Percentiles rank a stretch among this genome's conserved stretches.
Evolutionary conservation across 2,329 filamentous ascomycete species (phyloP).

Genomic region (Sporothrix schenckii): DNA sequence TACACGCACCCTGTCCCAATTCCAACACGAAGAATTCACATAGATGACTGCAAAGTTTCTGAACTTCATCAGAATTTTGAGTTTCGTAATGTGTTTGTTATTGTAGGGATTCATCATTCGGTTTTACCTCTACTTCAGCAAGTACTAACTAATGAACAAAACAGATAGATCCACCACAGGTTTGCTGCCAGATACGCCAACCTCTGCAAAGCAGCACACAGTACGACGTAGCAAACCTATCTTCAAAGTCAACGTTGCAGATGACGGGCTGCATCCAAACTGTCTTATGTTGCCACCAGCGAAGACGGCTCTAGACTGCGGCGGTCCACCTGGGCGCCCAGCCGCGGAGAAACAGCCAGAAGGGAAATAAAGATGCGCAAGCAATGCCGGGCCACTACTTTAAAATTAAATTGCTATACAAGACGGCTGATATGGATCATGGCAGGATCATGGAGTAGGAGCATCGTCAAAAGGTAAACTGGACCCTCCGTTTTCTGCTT

Average conservation of each 20-base stretch:
- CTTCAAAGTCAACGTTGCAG: conserved; percentile 20
- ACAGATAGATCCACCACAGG: neutral
- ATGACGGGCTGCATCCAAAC: neutral
- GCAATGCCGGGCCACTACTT: conserved; percentile 3
- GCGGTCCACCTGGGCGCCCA: conserved; percentile 4
- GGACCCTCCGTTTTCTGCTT: neutral
- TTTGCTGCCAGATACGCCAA: neutral
- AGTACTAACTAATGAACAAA: neutral
- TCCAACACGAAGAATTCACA: too few relatives aligned
- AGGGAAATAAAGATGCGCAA: neutral
- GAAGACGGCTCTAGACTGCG: neutral
- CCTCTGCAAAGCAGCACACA: neutral
- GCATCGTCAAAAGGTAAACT: neutral
- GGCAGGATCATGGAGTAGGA: neutral
- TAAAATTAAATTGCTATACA: conserved; percentile 18
- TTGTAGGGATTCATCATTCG: neutral
- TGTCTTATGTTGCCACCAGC: neutral
- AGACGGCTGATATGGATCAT: neutral
- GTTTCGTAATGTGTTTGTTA: neutral
- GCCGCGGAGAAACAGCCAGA: conserved; percentile 2
- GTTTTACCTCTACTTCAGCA: neutral
- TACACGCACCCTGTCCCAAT: too few relatives aligned
- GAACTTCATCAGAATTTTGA: neutral
- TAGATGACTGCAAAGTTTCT: too few relatives aligned
- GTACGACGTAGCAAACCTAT: neutral